phyloP scores from a whole-genome alignment of 495 filamentous ascomycete genomes.

The Bombardia bombarda region DNA sequence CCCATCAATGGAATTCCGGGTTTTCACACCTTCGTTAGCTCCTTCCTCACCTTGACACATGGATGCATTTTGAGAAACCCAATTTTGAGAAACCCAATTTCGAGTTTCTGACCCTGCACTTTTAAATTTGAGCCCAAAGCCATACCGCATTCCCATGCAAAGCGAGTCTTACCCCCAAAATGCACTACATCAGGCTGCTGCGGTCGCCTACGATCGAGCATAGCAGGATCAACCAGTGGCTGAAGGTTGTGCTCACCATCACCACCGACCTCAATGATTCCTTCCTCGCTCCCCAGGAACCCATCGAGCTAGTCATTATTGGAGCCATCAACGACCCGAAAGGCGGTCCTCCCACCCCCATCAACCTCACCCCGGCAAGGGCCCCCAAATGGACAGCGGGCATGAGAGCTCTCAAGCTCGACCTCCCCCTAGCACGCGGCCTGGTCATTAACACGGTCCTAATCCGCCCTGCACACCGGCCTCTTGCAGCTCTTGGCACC shows the following conservation, averaged over 20 bases:
- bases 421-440: slow-evolving; percentile 19
- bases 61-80: too few species aligned
- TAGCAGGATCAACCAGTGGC: slow-evolving; percentile 23
- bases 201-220: slow-evolving; percentile 50
- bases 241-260: slow-evolving; percentile 57
- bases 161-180: too few species aligned
- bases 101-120: too few species aligned
- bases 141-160: too few species aligned
- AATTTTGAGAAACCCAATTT: too few species aligned
- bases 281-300: slow-evolving; percentile 60
- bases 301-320: slow-evolving; percentile 47
- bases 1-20: too few species aligned
- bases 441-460: slow-evolving; percentile 22
- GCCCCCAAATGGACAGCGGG: slow-evolving; percentile 27
- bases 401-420: slow-evolving; percentile 35
- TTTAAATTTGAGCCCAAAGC: too few species aligned
- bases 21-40: too few species aligned
- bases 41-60: too few species aligned
- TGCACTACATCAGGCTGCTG: slow-evolving; percentile 73
- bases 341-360: slow-evolving; percentile 27
- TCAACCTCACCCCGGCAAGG: slow-evolving; percentile 10
- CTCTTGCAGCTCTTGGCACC: slow-evolving; percentile 21
- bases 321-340: slow-evolving; percentile 22
- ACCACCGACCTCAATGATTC: slow-evolving; percentile 86
- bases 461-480: slow-evolving; percentile 26